A percentile compares a stretch with the other conserved stretches of the same genome.
phyloP scores from a whole-genome alignment of 306 rosid genomes.

The Trifolium subterraneum region DNA sequence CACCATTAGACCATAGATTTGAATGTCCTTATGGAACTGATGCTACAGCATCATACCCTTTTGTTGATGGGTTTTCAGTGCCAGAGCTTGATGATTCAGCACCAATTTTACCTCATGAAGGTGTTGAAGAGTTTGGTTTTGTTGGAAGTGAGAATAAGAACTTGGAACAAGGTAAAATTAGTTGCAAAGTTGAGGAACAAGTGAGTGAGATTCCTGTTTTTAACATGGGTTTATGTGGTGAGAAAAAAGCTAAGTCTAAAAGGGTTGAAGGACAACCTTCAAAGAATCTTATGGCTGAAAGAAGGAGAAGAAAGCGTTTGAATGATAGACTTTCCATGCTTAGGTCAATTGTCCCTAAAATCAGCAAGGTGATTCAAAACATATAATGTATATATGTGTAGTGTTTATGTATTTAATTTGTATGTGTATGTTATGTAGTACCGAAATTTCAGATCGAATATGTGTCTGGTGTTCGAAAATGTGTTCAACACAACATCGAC shows the following conservation, averaged over 20 bases:
- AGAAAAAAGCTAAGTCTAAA: conserved; percentile 57
- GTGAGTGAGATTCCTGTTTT: conserved; percentile 56
- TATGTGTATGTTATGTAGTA: background rate
- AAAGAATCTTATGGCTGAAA: conserved; percentile 94
- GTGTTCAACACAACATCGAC: background rate
- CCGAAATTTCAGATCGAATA: background rate
- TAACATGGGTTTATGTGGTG: conserved; percentile 67
- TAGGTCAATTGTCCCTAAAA: conserved; percentile 91
- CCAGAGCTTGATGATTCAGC: conserved; percentile 63
- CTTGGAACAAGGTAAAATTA: conserved; percentile 47
- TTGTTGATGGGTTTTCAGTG: conserved; percentile 61
- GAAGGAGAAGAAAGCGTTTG: conserved; percentile 80
- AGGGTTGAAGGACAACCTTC: conserved; percentile 86
- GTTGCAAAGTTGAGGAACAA: conserved; percentile 77
- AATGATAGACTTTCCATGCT: conserved; percentile 92
- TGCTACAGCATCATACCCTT: conserved; percentile 56
- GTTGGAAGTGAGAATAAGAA: conserved; percentile 56
- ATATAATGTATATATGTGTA: background rate
- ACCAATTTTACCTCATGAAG: conserved; percentile 59
- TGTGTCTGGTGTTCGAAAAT: background rate
- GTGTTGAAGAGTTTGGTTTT: conserved; percentile 67
- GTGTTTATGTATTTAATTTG: background rate
- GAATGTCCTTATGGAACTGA: conserved; percentile 59
- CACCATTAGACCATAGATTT: conserved; percentile 64
- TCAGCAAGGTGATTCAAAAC: conserved; percentile 74